phyloP scores from a whole-genome alignment of 176 grass and related monocot genomes.

The Triticum monococcum region DNA sequence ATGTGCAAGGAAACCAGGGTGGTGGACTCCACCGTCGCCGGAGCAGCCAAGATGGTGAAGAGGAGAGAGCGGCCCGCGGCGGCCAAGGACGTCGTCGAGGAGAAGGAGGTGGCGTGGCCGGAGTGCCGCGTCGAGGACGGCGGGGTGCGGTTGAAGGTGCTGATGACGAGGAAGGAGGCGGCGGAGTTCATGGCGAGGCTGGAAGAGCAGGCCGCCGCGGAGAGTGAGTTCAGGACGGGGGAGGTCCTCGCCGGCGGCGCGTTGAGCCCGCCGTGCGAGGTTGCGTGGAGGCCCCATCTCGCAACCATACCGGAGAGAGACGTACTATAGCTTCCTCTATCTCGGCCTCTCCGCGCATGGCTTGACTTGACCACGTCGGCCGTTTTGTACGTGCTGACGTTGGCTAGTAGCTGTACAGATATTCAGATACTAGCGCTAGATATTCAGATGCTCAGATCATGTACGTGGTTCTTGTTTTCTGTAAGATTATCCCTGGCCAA shows the following conservation, averaged over 20 bases:
- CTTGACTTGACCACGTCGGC: no score
- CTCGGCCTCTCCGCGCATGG: no score
- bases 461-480: background rate
- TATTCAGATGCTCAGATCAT: background rate
- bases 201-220: background rate
- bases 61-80: background rate
- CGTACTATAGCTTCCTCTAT: no score
- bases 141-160: constrained; percentile 41
- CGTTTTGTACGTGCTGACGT: no score
- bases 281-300: constrained; percentile 36
- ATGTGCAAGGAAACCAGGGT: background rate
- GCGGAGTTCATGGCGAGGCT: background rate
- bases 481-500: background rate
- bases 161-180: constrained; percentile 56
- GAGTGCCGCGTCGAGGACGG: background rate
- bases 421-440: background rate
- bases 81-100: background rate
- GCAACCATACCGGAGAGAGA: constrained; percentile 26
- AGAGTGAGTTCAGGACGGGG: background rate
- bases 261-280: constrained; percentile 24
- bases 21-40: background rate
- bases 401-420: background rate
- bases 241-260: background rate
- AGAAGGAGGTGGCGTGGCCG: background rate
- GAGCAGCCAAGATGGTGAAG: background rate